Evolutionary conservation across 768 basidiomycete species (phyloP).

Genomic region (Collybiopsis confluens): DNA sequence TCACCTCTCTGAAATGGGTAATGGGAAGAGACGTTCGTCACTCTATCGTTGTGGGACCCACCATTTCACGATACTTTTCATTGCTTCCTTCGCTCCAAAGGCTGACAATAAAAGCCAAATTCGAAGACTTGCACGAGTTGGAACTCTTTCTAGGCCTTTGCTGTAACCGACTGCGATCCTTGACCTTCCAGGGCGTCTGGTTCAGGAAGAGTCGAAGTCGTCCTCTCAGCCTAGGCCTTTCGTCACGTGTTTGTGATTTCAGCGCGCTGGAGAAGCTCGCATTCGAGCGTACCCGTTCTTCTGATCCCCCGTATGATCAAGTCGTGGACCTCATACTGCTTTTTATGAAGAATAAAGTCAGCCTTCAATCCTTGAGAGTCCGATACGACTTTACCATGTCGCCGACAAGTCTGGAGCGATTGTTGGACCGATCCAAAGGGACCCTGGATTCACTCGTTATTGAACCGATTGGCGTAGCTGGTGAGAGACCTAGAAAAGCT

Average conservation of each 20-base stretch:
- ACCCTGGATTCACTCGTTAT: conserved; percentile 1
- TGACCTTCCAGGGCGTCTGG: conserved; percentile 6
- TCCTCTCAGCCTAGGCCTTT: neutral
- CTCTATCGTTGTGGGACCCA: conserved; percentile 1
- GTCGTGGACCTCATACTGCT: conserved; percentile 2
- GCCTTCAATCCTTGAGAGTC: neutral
- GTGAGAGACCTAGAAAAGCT: neutral
- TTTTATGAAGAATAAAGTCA: neutral
- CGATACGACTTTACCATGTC: conserved; percentile 7
- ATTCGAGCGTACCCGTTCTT: neutral
- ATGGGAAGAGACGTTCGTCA: conserved; percentile 1
- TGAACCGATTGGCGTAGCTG: conserved; percentile 3
- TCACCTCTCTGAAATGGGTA: conserved; percentile 4
- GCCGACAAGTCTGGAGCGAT: conserved; percentile 1
- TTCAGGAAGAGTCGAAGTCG: conserved; percentile 1
- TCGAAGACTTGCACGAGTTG: conserved; percentile 3
- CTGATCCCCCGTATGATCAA: neutral
- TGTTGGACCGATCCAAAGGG: neutral
- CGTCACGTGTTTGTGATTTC: neutral
- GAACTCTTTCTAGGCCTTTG: conserved; percentile 4
- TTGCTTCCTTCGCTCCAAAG: conserved; percentile 5
- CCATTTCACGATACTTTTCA: conserved; percentile 3
- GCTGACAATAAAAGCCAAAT: conserved; percentile 3
- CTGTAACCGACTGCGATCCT: neutral
- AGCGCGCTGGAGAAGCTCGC: neutral